Evolutionary conservation across 192 early-diverging fungal species (phyloP).

Genomic region (Haplosporangium gracile): DNA sequence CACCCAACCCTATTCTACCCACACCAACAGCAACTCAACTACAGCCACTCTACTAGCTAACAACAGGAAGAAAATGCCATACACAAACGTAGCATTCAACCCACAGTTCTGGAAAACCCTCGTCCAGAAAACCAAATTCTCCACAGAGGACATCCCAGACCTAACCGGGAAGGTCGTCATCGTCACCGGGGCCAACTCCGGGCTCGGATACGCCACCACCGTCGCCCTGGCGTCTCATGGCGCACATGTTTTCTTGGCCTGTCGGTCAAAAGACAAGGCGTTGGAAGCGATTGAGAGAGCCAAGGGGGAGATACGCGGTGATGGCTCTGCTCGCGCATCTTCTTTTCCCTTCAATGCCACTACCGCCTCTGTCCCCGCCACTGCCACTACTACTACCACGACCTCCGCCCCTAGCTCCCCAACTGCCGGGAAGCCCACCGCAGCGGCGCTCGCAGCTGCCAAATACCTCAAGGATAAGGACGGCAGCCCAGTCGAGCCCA

Average conservation of each 20-base stretch:
- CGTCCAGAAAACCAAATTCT: conserved; percentile 30
- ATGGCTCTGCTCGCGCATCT: too few relatives aligned
- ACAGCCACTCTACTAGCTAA: neutral
- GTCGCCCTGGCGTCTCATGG: conserved; percentile 42
- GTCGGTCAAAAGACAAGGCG: conserved; percentile 22
- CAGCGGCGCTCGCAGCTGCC: neutral
- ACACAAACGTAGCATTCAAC: conserved; percentile 42
- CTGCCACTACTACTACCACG: too few relatives aligned
- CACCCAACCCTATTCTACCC: neutral
- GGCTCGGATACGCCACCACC: conserved; percentile 46
- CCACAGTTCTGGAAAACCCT: conserved; percentile 46
- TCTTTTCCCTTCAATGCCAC: too few relatives aligned
- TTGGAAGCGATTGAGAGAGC: conserved; percentile 29
- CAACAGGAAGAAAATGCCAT: conserved; percentile 23
- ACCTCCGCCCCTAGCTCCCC: too few relatives aligned
- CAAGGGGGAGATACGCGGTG: conserved; percentile 8
- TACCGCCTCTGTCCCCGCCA: too few relatives aligned
- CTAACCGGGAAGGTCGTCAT: conserved; percentile 61
- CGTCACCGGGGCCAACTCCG: conserved; percentile 64
- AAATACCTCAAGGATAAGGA: neutral
- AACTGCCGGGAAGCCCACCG: too few relatives aligned
- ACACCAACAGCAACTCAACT: neutral
- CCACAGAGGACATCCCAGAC: conserved; percentile 53
- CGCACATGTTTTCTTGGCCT: conserved; percentile 42
- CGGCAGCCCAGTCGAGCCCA: neutral